Base-by-base conservation (phyloP, 371 early-diverging fungal genomes). In the Encephalitozoon romaleae region DNA sequence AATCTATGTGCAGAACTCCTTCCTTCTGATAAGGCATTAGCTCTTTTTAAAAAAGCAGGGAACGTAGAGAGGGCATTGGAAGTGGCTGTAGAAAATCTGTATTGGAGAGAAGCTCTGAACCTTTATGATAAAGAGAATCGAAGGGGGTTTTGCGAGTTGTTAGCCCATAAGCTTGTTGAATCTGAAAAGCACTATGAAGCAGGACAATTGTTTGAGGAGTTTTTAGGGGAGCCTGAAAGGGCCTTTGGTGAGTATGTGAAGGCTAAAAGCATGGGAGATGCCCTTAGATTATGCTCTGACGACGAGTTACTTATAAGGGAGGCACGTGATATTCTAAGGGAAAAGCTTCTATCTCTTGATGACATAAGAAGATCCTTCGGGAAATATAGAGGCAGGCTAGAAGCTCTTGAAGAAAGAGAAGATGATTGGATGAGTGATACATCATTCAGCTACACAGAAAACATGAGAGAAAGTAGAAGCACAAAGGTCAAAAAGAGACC, bases 341-440 rank as follows among this genome's bases (percentile, higher is more conserved):
- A 59, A n/a, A 59, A 38, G 9, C 32, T 59, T 8, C 28, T 59
- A 9, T 8, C 15, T 34, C 59, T 59, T 34, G 34, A 59, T 30
- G 59, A 59, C 11, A 34, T 59, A 32, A 59, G 34, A 18, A 21
- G 28, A 38, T 59, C 59, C 30, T 59, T 59, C 34, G 5, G 5
- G n/a, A 68, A 73, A 51, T 73, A 73, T 42, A 69, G 25, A 21
- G 21, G 41, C 25, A 55, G 78, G 64, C 21, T 78, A n/a, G 18
- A 52, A 21, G n/a, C 15, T 63, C 55, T 78, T 39, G 64, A 63
- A 28, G 49, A 78, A 32, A 23, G 69, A 18, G 15, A 54, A 2
- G 72, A 67, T 23, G 47, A 76, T 9, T 26, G n/a, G 0, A 23
- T 39, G 18, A 54, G 43, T 15, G 47, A 70, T 0, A 67, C 69